Conservation (phyloP, 805 yeast species). For the Tetrapisispora iriomotensis region DNA sequence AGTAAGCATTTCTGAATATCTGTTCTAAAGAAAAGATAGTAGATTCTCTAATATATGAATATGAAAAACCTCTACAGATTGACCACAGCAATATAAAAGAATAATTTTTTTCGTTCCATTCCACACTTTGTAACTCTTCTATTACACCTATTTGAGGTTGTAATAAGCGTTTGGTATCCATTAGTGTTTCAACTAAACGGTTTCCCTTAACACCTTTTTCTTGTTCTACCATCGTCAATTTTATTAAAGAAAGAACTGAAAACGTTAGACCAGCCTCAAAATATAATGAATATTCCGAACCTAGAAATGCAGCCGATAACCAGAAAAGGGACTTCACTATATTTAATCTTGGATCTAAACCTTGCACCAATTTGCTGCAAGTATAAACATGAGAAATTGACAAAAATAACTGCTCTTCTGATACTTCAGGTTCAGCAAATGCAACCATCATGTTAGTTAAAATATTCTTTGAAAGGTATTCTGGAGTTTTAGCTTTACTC, state of each 20-base stretch:
- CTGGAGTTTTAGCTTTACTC: constrained; percentile 50
- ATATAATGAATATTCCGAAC: constrained; percentile 25
- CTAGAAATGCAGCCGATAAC: constrained; percentile 26
- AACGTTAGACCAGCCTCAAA: constrained; percentile 33
- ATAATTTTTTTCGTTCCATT: constrained; percentile 35
- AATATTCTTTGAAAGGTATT: constrained; percentile 32
- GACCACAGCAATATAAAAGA: constrained; percentile 40
- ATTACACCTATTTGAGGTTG: constrained; percentile 30
- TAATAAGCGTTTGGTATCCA: constrained; percentile 32
- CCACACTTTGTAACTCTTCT: constrained; percentile 34
- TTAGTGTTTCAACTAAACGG: constrained; percentile 23
- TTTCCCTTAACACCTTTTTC: constrained; percentile 19
- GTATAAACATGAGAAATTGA: constrained; percentile 30
- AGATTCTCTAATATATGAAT: constrained; percentile 44
- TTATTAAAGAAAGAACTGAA: constrained; percentile 26
- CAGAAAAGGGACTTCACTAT: constrained; percentile 28
- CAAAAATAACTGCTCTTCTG: constrained; percentile 22
- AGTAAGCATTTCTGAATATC: constrained; percentile 35
- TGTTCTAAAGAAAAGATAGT: constrained; percentile 37
- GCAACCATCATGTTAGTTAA: constrained; percentile 24
- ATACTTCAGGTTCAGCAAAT: constrained; percentile 24
- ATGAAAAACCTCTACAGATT: constrained; percentile 45
- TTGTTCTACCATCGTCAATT: constrained; percentile 22
- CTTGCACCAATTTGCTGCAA: constrained; percentile 30
- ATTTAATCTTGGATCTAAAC: constrained; percentile 24